Evolutionary conservation across 129 eudicot genomes (phyloP), one percentile per base, ranked within the genome.

Genomic region (Chrysanthemum lavandulifolium): DNA sequence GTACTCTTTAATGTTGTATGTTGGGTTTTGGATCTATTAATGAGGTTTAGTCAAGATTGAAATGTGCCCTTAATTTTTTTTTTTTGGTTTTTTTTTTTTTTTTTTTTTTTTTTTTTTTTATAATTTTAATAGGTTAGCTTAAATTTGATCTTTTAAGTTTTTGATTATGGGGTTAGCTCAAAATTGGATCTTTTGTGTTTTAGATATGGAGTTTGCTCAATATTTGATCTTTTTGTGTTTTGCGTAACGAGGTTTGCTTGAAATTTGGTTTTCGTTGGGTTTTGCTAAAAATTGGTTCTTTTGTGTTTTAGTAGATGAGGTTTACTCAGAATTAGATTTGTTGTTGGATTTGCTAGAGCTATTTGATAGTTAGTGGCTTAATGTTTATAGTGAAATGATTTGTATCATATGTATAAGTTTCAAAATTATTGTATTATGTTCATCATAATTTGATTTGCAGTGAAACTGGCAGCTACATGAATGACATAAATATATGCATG

Each of bases 41-140:
- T 75, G 73, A 47, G 73, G 65, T 75, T 67, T 67, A 45, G 13
- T 48, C 49, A 66, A n/a, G n/a, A n/a, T n/a, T n/a, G n/a, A 56
- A 12, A 56, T 40, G 47, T 40, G 10, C 7, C 9, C 45, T 7
- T 7, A 4, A 4, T 36, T 36, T 36, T 36, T 36, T 36, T 5
- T 36, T 6, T 36, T 36, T 6, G 6, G 6, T 36, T 36, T 36
- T 36, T n/a, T n/a, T 36, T 36, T 36, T 36, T 36, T 36, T 5
- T 36, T 6, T 36, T 36, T 6, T 36, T 36, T 36, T 36, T 36
- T 36, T 36, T 36, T 36, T 36, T 5, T 36, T 6, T 36, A 6
- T 6, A 0, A 0, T 36, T 36, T 36, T 36, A 19, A 19, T 19
- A 19, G 45, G 10, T 36, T 6, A 6, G 45, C 45, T 1, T 27